phyloP scores from a whole-genome alignment of 2,329 filamentous ascomycete species.

The Ceratocystis papillata region DNA sequence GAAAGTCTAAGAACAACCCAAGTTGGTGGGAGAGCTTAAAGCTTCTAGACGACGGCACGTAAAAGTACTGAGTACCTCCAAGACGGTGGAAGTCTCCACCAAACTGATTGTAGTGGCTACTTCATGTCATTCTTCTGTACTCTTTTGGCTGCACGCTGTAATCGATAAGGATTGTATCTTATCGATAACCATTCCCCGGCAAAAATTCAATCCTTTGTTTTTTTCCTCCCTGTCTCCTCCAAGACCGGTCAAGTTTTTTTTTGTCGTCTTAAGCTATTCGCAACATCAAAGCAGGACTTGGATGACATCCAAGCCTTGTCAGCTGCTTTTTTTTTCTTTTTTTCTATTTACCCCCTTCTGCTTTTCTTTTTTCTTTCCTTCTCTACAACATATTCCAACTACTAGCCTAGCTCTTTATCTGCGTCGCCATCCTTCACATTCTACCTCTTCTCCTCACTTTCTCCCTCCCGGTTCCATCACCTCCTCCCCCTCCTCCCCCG shows the following conservation, averaged over 20 bases:
- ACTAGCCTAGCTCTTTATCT: neutral
- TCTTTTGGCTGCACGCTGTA: slow-evolving; percentile 27
- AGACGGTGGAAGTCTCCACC: neutral
- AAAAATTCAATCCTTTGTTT: slow-evolving; percentile 9
- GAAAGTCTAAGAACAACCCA: neutral
- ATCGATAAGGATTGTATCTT: slow-evolving; percentile 19
- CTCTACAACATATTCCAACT: neutral
- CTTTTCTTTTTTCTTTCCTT: slow-evolving; percentile 1
- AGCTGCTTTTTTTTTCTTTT: neutral
- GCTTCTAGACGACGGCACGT: too few relatives aligned
- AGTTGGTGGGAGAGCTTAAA: neutral
- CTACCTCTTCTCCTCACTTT: neutral
- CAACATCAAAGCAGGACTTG: too few relatives aligned
- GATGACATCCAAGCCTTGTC: too few relatives aligned
- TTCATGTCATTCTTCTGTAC: neutral
- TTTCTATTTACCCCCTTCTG: neutral
- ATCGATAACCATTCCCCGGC: slow-evolving; percentile 4
- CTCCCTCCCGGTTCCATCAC: slow-evolving; percentile 29
- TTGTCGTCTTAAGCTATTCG: neutral
- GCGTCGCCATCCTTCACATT: neutral
- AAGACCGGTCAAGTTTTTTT: too few relatives aligned
- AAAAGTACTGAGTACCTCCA: too few relatives aligned
- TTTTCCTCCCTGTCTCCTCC: neutral
- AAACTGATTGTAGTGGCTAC: neutral
- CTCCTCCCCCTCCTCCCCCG: neutral